Conservation (phyloP, 139 green algal species). For the Dunaliella primolecta region DNA sequence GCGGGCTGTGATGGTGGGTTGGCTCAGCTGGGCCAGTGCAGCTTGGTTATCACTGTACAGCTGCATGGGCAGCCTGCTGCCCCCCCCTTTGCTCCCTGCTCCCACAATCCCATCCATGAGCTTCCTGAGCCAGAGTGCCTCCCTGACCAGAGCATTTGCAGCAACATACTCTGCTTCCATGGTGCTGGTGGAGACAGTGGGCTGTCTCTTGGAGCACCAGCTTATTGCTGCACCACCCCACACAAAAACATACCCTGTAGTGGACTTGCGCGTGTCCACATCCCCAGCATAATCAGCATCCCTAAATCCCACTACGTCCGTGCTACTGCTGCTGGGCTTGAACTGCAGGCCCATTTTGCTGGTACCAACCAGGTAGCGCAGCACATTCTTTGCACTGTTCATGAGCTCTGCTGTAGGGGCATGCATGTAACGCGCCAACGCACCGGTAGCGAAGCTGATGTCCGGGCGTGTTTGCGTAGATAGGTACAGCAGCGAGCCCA, state of each 20-base stretch:
- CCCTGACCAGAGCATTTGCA: too few relatives aligned
- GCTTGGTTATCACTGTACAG: too few relatives aligned
- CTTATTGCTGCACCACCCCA: constrained; percentile 25
- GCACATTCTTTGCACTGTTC: constrained; percentile 27
- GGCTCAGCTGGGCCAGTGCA: too few relatives aligned
- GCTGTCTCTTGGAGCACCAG: too few relatives aligned
- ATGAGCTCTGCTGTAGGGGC: constrained; percentile 30
- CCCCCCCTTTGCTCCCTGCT: too few relatives aligned
- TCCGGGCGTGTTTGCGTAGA: constrained; percentile 34
- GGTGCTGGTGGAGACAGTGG: too few relatives aligned
- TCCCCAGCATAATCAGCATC: constrained; percentile 48
- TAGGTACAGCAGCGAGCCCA: constrained; percentile 33
- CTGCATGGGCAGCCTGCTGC: too few relatives aligned
- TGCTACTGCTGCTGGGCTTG: not conserved
- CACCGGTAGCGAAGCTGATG: constrained; percentile 34
- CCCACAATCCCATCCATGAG: too few relatives aligned
- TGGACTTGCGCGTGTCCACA: constrained; percentile 29
- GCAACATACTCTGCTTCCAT: too few relatives aligned
- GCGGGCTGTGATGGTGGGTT: too few relatives aligned
- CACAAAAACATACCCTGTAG: constrained; percentile 45
- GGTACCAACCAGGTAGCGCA: constrained; percentile 32
- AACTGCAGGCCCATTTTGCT: constrained; percentile 19
- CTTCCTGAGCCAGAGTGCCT: too few relatives aligned
- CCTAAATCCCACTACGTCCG: constrained; percentile 34
- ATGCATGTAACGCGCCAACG: constrained; percentile 34